These are phyloP conservation scores for Sporothrix pseudoabietina DNA, from an alignment of 2,329 filamentous ascomycete species.

Conservation along the genomic window DNA sequence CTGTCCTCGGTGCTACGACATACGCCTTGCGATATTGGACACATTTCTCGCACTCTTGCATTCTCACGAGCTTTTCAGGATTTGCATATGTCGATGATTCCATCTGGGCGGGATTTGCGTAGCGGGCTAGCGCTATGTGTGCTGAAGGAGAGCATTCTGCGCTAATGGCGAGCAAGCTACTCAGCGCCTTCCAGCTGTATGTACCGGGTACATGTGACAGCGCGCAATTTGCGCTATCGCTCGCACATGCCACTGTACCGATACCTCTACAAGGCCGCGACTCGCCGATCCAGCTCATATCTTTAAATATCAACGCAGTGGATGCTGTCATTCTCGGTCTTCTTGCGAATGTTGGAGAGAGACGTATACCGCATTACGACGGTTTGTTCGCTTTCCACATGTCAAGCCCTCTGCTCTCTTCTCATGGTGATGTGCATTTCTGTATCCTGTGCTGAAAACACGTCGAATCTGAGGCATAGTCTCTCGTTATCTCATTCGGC, in stretches of 20 bases:
- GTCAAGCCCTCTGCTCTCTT: not conserved
- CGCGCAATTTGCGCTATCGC: not conserved
- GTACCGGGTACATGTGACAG: not conserved
- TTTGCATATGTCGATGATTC: slow-evolving; percentile 21
- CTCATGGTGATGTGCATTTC: not conserved
- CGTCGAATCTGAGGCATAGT: not conserved
- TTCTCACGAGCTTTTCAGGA: not conserved
- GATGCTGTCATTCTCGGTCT: slow-evolving; percentile 22
- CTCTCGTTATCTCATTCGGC: not conserved
- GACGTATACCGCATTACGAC: not conserved
- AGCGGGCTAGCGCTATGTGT: not conserved
- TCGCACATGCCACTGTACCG: not conserved
- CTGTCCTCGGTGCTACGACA: not conserved
- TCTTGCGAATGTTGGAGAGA: slow-evolving; percentile 1
- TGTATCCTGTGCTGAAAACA: not conserved
- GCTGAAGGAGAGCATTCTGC: slow-evolving; percentile 24
- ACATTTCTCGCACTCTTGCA: not conserved
- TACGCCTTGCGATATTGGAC: not conserved
- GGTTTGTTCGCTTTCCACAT: not conserved
- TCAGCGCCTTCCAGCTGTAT: not conserved
- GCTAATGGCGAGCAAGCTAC: slow-evolving; percentile 15
- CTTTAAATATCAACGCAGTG: slow-evolving; percentile 1
- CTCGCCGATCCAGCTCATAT: slow-evolving; percentile 7
- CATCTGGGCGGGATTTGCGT: slow-evolving; percentile 21
- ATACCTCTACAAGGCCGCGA: not conserved